Percentiles rank a stretch among this genome's conserved stretches.
These are phyloP conservation scores for Starmerella etchellsii DNA, from an alignment of 805 yeast species.

Conservation along the genomic window DNA sequence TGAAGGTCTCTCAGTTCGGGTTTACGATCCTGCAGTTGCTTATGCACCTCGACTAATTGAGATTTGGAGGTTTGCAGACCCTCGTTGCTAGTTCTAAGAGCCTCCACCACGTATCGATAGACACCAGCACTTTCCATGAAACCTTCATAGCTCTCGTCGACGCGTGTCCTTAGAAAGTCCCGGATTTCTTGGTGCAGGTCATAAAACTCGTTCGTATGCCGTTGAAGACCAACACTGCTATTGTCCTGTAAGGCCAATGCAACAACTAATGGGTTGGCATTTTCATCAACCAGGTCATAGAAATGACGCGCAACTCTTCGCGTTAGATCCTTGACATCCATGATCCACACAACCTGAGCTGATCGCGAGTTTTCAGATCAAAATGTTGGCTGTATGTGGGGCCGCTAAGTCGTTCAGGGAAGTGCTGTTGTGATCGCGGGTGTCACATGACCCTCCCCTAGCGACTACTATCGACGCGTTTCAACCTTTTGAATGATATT, in stretches of 20 bases:
- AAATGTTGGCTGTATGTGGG: neutral
- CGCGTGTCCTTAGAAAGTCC: conserved; percentile 49
- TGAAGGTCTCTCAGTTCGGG: conserved; percentile 53
- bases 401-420: neutral
- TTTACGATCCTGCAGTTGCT: conserved; percentile 40
- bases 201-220: conserved; percentile 52
- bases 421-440: neutral
- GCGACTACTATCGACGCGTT: too few species aligned
- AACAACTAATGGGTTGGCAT: conserved; percentile 70
- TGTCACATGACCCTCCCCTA: too few species aligned
- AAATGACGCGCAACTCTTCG: conserved; percentile 19
- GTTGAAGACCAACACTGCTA: conserved; percentile 83
- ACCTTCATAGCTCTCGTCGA: conserved; percentile 49
- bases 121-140: conserved; percentile 79
- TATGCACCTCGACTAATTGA: conserved; percentile 37
- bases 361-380: neutral
- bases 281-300: conserved; percentile 34
- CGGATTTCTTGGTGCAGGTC: conserved; percentile 47
- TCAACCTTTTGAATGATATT: too few species aligned
- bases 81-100: conserved; percentile 53
- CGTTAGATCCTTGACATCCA: conserved; percentile 18
- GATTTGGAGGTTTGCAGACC: conserved; percentile 38
- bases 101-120: conserved; percentile 55
- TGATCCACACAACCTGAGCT: neutral
- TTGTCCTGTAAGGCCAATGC: conserved; percentile 75